Conservation (phyloP, 75 land plant species). For the Picea glauca region DNA sequence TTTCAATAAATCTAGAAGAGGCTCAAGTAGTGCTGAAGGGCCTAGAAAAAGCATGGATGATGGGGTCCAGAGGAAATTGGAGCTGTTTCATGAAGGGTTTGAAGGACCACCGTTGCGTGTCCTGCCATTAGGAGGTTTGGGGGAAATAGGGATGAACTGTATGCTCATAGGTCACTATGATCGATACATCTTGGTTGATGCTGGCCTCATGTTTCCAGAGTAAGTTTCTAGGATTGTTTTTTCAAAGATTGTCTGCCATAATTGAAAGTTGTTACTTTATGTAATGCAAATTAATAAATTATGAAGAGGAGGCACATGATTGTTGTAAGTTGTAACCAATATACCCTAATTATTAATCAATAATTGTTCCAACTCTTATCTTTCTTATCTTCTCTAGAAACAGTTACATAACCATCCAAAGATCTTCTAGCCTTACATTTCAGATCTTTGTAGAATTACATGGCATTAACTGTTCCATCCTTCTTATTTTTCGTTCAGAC, state of each 20-base stretch:
- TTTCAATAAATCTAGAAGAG: neutral
- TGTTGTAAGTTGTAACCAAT: no score
- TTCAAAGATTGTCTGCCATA: neutral
- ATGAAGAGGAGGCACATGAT: neutral
- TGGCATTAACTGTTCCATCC: neutral
- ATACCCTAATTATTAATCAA: neutral
- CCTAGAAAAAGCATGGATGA: slow-evolving; percentile 41
- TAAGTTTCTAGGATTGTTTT: slow-evolving; percentile 19
- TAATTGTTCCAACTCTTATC: neutral
- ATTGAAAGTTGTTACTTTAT: neutral
- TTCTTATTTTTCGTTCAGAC: neutral
- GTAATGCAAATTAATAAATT: neutral
- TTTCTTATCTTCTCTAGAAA: neutral
- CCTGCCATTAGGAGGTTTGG: slow-evolving; percentile 50
- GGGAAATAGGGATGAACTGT: slow-evolving; percentile 64
- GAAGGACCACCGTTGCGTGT: slow-evolving; percentile 51
- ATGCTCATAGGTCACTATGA: slow-evolving; percentile 63
- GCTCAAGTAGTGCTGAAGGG: slow-evolving; percentile 21
- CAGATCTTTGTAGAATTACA: neutral
- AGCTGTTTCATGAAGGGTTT: slow-evolving; percentile 36
- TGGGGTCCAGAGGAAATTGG: slow-evolving; percentile 36
- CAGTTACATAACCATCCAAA: neutral
- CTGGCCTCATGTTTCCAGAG: slow-evolving; percentile 65
- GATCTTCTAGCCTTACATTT: neutral
- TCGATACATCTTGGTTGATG: slow-evolving; percentile 56